Evolutionary conservation across 1,284 basidiomycete species (phyloP), one percentile per base, ranked within the genome.

Genomic region (Marasmius oreades): DNA sequence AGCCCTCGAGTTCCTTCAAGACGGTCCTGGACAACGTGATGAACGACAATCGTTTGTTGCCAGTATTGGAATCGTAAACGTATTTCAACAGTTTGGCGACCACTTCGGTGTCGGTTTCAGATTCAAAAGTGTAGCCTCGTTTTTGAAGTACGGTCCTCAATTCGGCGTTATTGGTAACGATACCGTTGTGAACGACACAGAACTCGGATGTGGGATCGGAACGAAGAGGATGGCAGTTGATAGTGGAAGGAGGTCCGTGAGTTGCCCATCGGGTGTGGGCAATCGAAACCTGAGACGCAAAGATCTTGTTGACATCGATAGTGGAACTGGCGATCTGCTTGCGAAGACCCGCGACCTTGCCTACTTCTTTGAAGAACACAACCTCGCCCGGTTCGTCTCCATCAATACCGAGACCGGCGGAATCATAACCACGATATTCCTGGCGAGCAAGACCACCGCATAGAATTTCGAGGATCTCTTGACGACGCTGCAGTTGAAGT

Each of bases 211-310:
- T 82, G 34, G 84, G 78, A 70, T 98, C 95, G 37, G 91, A 93
- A 65, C 89, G 88, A 70, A 98, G 87, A 59, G 97, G 97, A 75
- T 99, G 97, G 77, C 96, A 99, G 79, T 99, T 99, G 66, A 81
- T 72, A 54, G 88, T 82, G 28, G 87, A 90, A 28, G 93, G 93
- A 52, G 90, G 86, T 60, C 97, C 97, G 72, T 99, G 97, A n/a
- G 97, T 99, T 2, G 97, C 97, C 97, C 97, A 99, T 62, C 97
- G 93, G 16, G 97, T 99, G 80, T 99, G 97, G 24, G 96, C 97
- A 76, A 99, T 98, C 52, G 93, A 94, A 53, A 95, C 93, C 75
- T 98, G 95, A 53, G 88, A 88, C 58, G 94, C 71, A 72, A 89
- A 92, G 34, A 85, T 82, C 79, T 93, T 95, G 70, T 79, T 75